Evolutionary conservation across 108 stramenopile genomes (phyloP).

Genomic region (Craspedostauros australis): DNA sequence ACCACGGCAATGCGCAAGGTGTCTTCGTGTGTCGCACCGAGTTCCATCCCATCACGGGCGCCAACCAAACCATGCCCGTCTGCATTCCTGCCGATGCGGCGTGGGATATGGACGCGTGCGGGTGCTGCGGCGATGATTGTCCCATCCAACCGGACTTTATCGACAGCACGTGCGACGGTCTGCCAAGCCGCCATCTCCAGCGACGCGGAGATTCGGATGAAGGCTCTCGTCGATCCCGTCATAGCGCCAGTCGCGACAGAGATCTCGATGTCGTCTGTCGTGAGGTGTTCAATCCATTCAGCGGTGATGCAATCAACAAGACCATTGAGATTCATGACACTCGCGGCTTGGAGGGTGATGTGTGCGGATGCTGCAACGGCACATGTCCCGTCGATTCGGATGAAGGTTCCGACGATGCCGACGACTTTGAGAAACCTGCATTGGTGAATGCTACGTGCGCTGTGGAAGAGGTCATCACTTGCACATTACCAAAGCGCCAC

Average conservation of each 20-base stretch:
- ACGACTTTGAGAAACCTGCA: too few relatives aligned
- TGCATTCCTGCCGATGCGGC: slow-evolving; percentile 3
- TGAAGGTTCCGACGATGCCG: neutral
- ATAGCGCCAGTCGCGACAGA: neutral
- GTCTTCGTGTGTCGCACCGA: slow-evolving; percentile 1
- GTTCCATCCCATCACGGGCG: slow-evolving; percentile 4
- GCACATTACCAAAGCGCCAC: too few relatives aligned
- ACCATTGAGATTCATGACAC: neutral
- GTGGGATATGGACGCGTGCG: slow-evolving; percentile 1
- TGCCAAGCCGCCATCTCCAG: neutral
- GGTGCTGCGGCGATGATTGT: slow-evolving; percentile 8
- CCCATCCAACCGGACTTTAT: neutral
- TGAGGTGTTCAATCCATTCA: slow-evolving; percentile 6
- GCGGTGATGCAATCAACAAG: neutral
- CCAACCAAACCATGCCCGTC: neutral
- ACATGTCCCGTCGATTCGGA: slow-evolving; percentile 1
- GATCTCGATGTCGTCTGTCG: slow-evolving; percentile 2
- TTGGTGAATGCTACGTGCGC: too few relatives aligned
- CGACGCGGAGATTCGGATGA: slow-evolving; percentile 2
- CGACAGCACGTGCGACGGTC: neutral
- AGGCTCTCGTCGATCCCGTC: too few relatives aligned
- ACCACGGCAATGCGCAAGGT: too few relatives aligned
- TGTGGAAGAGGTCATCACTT: too few relatives aligned
- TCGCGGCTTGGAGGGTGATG: neutral
- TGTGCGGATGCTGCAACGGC: slow-evolving; percentile 4